Base-by-base conservation (phyloP, 495 filamentous ascomycete species). In the Hypoxylon intermedium region DNA sequence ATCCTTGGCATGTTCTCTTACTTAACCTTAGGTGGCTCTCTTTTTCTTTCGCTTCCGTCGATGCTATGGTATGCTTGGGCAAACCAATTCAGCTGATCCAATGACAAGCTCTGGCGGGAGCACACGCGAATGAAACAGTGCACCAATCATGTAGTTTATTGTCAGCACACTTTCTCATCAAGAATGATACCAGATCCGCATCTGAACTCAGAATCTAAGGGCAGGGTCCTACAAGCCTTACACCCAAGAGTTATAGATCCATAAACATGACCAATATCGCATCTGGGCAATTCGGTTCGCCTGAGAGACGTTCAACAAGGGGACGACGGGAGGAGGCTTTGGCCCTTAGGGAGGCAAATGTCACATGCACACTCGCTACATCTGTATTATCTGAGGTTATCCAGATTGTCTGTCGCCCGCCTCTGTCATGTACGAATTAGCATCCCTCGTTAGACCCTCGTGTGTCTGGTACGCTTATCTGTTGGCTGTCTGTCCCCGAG, bases 401-500 rank as follows among this genome's bases (percentile, higher is more conserved):
- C 46, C 15, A 46, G 53, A 56, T 55, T 56, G 46, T 30, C 58
- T n/a, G n/a, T n/a, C n/a, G n/a, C n/a, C n/a, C n/a, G 24, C 43
- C 36, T 4, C 15, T 47, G 20, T 28, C 60, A 41, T 51, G 33
- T 60, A 24, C 62, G 56, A 65, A 65, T 60, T 60, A 65, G 38
- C 51, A 60, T 48, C 51, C 55, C 40, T 15, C 20, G 11, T 55
- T 36, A 20, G 31, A 28, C 55, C 61, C 61, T 52, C 61, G 61
- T 65, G 61, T 65, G 44, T 28, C 33, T 60, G 33, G 40, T 47
- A 56, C 24, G 51, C 55, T 60, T 60, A 65, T 65, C 62, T 52
- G 62, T 65, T 65, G 62, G 62, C 46, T 60, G 47, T 52, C 21
- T 65, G 51, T 47, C 30, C 24, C 34, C 23, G 28, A 46, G 33